Conservation (phyloP, 2,329 filamentous ascomycete genomes). For the Reticulascus tulasneorum region DNA sequence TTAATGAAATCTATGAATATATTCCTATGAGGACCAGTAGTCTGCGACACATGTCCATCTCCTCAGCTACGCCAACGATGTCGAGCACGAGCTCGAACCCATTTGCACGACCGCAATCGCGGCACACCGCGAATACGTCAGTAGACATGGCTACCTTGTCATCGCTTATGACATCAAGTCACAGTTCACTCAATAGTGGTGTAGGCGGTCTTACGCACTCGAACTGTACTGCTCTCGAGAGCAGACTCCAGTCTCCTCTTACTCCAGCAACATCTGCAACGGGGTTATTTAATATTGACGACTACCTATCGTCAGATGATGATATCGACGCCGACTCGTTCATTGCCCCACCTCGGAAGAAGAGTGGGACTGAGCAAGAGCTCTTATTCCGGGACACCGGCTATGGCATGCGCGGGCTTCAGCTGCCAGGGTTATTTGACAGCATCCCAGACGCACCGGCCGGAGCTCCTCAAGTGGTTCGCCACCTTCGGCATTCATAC, state of each 20-base stretch:
- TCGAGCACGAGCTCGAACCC: conserved; percentile 37
- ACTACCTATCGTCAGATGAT: conserved; percentile 34
- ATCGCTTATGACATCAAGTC: conserved; percentile 9
- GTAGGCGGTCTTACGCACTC: conserved; percentile 12
- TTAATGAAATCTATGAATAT: conserved; percentile 31
- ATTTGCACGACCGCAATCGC: conserved; percentile 35
- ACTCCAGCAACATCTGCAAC: background rate
- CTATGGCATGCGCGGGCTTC: conserved; percentile 27
- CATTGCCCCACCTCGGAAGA: conserved; percentile 12
- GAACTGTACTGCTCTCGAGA: conserved; percentile 11
- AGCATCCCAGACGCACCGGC: conserved; percentile 6
- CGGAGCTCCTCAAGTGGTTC: conserved; percentile 1
- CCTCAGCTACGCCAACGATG: conserved; percentile 35
- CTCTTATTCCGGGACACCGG: conserved; percentile 31
- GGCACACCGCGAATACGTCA: conserved; percentile 41
- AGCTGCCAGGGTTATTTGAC: conserved; percentile 31
- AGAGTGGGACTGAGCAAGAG: conserved; percentile 29
- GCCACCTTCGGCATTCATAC: background rate
- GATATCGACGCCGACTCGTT: conserved; percentile 33
- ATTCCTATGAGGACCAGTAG: conserved; percentile 32
- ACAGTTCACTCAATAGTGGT: conserved; percentile 10
- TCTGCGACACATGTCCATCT: conserved; percentile 35
- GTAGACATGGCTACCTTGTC: conserved; percentile 30
- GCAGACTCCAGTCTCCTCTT: conserved; percentile 3
- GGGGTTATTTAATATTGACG: conserved; percentile 33